These are phyloP conservation scores for Falciphora oryzae DNA, from an alignment of 2,329 filamentous ascomycete species.

Conservation along the genomic window DNA sequence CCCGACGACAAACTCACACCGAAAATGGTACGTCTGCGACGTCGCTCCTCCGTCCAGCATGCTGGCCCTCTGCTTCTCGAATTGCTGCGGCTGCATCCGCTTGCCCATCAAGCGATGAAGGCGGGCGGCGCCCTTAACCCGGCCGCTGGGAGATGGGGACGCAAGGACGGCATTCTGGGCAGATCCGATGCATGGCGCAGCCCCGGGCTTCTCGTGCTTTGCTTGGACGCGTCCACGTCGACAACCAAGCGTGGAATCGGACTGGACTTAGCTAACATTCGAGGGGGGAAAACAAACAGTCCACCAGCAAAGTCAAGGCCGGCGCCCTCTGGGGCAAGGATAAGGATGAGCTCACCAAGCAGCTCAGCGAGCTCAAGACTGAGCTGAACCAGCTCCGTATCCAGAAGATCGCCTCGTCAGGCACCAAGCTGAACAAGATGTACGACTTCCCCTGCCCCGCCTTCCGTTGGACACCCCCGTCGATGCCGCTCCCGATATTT, in stretches of 20 bases:
- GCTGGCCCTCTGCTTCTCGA: not conserved
- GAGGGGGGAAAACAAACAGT: slow-evolving; percentile 30
- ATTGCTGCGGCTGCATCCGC: slow-evolving; percentile 3
- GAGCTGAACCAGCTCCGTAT: slow-evolving; percentile 96
- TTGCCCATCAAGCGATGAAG: not conserved
- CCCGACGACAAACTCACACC: slow-evolving; percentile 10
- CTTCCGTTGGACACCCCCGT: not conserved
- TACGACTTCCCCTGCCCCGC: slow-evolving; percentile 43
- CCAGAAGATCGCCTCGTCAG: slow-evolving; percentile 95
- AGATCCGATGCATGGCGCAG: too few species aligned
- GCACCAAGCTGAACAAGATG: slow-evolving; percentile 97
- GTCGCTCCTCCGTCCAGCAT: not conserved
- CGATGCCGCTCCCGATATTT: not conserved
- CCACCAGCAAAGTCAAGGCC: slow-evolving; percentile 78
- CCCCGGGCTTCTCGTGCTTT: not conserved
- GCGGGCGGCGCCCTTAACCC: too few species aligned
- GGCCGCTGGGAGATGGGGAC: not conserved
- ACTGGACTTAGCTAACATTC: slow-evolving; percentile 2
- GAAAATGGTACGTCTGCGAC: slow-evolving; percentile 9
- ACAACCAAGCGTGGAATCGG: not conserved
- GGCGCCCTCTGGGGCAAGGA: slow-evolving; percentile 97
- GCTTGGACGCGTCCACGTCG: not conserved
- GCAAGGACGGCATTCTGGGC: too few species aligned
- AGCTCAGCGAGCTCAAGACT: slow-evolving; percentile 89
- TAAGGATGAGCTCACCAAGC: slow-evolving; percentile 97